Conservation (phyloP, 1,284 basidiomycete genomes). For the Salmacisia buchloeana region DNA sequence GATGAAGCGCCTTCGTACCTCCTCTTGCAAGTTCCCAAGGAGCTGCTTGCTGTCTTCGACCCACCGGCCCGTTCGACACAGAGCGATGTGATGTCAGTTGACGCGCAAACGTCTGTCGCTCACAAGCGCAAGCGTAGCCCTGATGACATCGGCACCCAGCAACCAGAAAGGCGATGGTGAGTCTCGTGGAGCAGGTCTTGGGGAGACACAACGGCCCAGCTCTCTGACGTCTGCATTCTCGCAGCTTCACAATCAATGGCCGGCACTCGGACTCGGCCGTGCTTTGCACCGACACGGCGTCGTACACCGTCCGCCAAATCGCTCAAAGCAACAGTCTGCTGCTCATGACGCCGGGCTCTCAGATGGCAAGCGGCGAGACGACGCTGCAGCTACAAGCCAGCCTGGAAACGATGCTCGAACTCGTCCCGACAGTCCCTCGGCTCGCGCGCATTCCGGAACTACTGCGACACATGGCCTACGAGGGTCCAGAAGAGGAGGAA, state of each 20-base stretch:
- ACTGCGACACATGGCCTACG: slow-evolving; percentile 28
- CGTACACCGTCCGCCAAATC: slow-evolving; percentile 40
- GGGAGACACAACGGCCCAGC: not conserved
- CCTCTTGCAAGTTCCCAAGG: not conserved
- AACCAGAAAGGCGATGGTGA: not conserved
- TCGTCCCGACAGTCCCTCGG: slow-evolving; percentile 32
- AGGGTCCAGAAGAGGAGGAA: slow-evolving; percentile 27
- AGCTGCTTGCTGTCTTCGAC: not conserved
- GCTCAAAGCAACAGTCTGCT: slow-evolving; percentile 43
- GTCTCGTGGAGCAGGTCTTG: not conserved
- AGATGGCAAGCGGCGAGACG: not conserved
- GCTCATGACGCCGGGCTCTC: slow-evolving; percentile 21
- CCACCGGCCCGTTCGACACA: not conserved
- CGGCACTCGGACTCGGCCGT: slow-evolving; percentile 40
- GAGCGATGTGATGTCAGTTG: not conserved
- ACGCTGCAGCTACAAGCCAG: slow-evolving; percentile 29
- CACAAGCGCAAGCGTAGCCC: not conserved
- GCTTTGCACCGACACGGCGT: slow-evolving; percentile 33
- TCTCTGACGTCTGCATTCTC: not conserved
- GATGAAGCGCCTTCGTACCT: not conserved
- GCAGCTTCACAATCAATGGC: slow-evolving; percentile 39
- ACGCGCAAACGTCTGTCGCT: not conserved
- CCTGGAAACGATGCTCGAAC: slow-evolving; percentile 35
- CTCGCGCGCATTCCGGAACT: slow-evolving; percentile 32
- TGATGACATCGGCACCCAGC: not conserved